Evolutionary conservation across 2,329 filamentous ascomycete genomes (phyloP), one percentile per base, ranked within the genome.

Genomic region (Penicillium fuscoglaucum): DNA sequence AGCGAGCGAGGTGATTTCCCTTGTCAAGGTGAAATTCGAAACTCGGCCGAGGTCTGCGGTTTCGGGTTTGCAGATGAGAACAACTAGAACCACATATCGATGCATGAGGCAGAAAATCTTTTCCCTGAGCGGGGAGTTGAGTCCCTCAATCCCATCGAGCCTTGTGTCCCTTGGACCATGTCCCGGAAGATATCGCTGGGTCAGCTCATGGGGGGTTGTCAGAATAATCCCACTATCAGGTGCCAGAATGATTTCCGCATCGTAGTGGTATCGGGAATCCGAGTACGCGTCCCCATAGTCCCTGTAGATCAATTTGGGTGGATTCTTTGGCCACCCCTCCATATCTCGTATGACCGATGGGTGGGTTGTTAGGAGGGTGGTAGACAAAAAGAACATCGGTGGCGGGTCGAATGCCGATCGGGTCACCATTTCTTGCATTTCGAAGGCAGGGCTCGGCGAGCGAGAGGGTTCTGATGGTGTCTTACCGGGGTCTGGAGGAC

Each of bases 181-280:
- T 5, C 87, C 87, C 0, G 90, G 90, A 0, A 92, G 78, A 3
- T 88, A 80, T 48, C 82, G 84, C 67, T 96, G 93, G 44, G 87
- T 88, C 28, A 89, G 80, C 63, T 88, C 86, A 60, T 93, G 84
- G 6, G 93, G 76, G 0, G 84, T 90, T 0, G 90, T 90, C 21
- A 90, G 69, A 0, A 96, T 72, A 3, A 96, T 76, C 0, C 90
- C 91, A 0, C 83, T 85, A 0, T 79, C 80, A 0, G 90, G 86
- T 0, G 90, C 90, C 6, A 93, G 66, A 1, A 89, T 83, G 3
- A 96, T 74, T 66, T 96, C 92, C 3, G 90, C 72, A 62, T 76
- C 72, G 8, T 44, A n/a, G 29, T 19, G 31, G 29, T 26, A 21
- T 15, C 17, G 7, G 13, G 52, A 15, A 26, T 50, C 47, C 5